A percentile compares a stretch with the other conserved stretches of the same genome.
These are phyloP conservation scores for Begonia peltatifolia DNA, from an alignment of 306 rosid species.

Conservation along the genomic window DNA sequence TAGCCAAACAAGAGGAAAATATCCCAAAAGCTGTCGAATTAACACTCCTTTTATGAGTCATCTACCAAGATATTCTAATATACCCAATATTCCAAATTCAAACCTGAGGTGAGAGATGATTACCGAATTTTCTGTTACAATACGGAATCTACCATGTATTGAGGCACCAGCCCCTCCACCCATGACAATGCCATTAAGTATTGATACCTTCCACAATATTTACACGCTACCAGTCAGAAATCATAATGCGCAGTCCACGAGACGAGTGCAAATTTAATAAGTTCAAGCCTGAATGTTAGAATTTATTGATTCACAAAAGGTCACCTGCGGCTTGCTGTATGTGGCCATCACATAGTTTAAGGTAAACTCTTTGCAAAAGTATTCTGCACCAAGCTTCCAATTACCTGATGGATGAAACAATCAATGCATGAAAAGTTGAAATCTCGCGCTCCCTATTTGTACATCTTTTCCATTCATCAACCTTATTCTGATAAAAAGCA, in stretches of 20 bases:
- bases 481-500: no score
- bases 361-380: conserved; percentile 41
- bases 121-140: conserved; percentile 73
- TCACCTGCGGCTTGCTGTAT: conserved; percentile 83
- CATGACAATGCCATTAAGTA: conserved; percentile 87
- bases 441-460: no score
- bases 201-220: conserved; percentile 56
- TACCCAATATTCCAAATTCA: no score
- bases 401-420: conserved; percentile 26
- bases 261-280: no score
- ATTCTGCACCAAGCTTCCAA: conserved; percentile 56
- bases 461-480: no score
- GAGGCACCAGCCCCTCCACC: conserved; percentile 98
- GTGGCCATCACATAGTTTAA: conserved; percentile 83
- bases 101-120: background rate
- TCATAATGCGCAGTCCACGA: background rate
- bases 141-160: conserved; percentile 75
- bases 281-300: no score
- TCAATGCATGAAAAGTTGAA: no score
- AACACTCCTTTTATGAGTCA: no score
- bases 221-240: conserved; percentile 9
- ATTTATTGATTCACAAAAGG: background rate
- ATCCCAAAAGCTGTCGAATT: no score
- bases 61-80: no score
- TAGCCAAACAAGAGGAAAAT: no score